Percentiles rank a stretch among this genome's conserved stretches.
Conservation (phyloP, 306 rosid genomes). For the Sophora flavescens region DNA sequence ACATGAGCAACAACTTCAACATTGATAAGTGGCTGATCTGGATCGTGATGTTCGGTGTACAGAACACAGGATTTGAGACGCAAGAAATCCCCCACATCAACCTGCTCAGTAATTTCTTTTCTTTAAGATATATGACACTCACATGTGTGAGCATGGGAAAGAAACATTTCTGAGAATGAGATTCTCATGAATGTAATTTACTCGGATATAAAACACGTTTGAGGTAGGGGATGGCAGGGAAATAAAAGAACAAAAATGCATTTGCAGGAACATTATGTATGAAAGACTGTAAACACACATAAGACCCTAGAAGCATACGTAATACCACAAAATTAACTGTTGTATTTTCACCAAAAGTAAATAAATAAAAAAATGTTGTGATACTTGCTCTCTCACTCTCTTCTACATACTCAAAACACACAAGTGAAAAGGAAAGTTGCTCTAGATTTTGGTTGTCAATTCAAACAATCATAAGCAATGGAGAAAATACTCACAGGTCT, state of each 20-base stretch:
- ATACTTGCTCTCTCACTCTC: not conserved
- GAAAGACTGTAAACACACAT: not conserved
- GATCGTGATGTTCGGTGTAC: conserved; percentile 75
- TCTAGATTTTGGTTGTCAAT: not conserved
- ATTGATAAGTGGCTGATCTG: conserved; percentile 86
- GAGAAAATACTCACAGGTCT: conserved; percentile 74
- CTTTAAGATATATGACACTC: conserved; percentile 11
- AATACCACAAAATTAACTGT: not conserved
- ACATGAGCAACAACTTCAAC: conserved; percentile 98
- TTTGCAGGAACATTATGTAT: not conserved
- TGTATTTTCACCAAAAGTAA: not conserved
- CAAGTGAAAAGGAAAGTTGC: not conserved
- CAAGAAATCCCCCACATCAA: conserved; percentile 95
- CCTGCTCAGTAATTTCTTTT: conserved; percentile 56
- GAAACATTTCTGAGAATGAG: not conserved
- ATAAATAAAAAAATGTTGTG: not conserved
- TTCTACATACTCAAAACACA: not conserved
- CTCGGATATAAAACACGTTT: not conserved
- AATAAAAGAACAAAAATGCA: conserved; percentile 27
- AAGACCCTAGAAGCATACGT: conserved; percentile 8
- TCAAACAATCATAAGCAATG: conserved; percentile 20
- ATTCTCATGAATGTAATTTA: not conserved
- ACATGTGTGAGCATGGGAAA: no score
- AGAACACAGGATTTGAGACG: conserved; percentile 89
- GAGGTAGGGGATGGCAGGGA: not conserved